Percentiles rank a stretch among this genome's conserved stretches.
Evolutionary conservation across 306 rosid species (phyloP).

Genomic region (Hippophae rhamnoides): DNA sequence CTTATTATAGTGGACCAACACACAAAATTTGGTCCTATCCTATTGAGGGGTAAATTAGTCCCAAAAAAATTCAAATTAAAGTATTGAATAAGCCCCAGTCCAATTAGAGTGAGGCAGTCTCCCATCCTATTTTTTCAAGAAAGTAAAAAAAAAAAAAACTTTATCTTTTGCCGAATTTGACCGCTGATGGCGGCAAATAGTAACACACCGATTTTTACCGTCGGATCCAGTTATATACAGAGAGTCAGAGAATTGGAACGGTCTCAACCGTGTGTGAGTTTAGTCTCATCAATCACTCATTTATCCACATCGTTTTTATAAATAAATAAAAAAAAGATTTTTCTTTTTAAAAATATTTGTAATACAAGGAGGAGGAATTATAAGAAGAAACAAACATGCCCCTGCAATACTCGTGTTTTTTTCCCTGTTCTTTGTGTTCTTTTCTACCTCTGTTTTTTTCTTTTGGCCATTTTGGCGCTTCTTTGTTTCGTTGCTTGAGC

Average conservation of each 20-base stretch:
- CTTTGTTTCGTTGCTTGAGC: no score
- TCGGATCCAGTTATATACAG: slow-evolving; percentile 12
- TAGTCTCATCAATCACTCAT: neutral
- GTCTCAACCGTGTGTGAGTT: slow-evolving; percentile 36
- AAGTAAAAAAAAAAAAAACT: neutral
- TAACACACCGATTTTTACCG: slow-evolving; percentile 17
- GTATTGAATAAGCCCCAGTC: no score
- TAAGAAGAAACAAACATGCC: slow-evolving; percentile 32
- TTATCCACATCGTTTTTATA: neutral
- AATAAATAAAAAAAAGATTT: neutral
- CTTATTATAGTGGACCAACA: no score
- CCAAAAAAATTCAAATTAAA: no score
- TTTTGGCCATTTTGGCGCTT: slow-evolving; percentile 19
- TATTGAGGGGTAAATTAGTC: no score
- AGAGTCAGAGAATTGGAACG: neutral
- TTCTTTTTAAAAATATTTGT: neutral
- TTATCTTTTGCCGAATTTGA: slow-evolving; percentile 6
- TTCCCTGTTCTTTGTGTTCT: slow-evolving; percentile 24
- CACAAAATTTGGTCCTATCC: no score
- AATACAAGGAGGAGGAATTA: neutral
- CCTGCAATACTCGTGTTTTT: slow-evolving; percentile 6
- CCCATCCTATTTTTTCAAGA: no score
- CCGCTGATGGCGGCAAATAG: slow-evolving; percentile 53
- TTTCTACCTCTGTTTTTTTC: slow-evolving; percentile 22
- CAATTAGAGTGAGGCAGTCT: no score